A percentile compares a stretch with the other conserved stretches of the same genome.
These are phyloP conservation scores for Penicillium corylophilum DNA, from an alignment of 2,329 filamentous ascomycete genomes.

Conservation along the genomic window DNA sequence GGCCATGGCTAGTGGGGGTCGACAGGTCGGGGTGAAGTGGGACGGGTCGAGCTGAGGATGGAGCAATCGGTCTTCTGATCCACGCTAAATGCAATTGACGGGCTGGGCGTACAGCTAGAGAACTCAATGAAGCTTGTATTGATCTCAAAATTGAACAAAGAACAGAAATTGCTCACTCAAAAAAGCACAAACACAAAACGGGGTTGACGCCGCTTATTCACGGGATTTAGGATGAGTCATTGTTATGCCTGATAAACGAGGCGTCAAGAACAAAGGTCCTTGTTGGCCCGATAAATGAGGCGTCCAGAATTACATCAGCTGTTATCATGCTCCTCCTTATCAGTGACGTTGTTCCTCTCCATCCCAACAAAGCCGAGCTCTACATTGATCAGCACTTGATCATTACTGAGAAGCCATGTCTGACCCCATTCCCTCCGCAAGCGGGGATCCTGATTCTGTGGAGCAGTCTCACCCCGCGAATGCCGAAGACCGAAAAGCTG, in stretches of 20 bases:
- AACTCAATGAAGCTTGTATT: neutral
- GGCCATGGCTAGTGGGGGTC: constrained; percentile 19
- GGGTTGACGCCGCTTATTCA: constrained; percentile 18
- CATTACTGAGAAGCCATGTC: constrained; percentile 36
- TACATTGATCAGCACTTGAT: neutral
- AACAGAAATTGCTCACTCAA: constrained; percentile 2
- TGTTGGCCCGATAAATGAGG: constrained; percentile 6
- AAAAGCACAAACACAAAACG: constrained; percentile 5
- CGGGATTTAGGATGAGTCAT: constrained; percentile 21
- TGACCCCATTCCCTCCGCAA: constrained; percentile 44
- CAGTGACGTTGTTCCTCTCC: constrained; percentile 8
- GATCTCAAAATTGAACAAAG: constrained; percentile 6
- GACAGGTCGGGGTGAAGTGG: constrained; percentile 1
- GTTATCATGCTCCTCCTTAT: constrained; percentile 8
- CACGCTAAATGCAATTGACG: neutral
- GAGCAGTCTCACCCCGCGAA: constrained; percentile 40
- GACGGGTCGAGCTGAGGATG: constrained; percentile 1
- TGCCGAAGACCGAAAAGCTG: constrained; percentile 52
- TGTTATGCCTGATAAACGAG: constrained; percentile 3
- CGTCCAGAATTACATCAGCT: neutral
- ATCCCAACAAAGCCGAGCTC: neutral
- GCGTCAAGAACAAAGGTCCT: neutral
- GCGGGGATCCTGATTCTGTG: constrained; percentile 33
- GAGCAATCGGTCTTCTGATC: neutral
- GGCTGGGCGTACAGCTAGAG: neutral